Evolutionary conservation across 257 asterid genomes (phyloP).

Genomic region (Fraxinus cuspidata): DNA sequence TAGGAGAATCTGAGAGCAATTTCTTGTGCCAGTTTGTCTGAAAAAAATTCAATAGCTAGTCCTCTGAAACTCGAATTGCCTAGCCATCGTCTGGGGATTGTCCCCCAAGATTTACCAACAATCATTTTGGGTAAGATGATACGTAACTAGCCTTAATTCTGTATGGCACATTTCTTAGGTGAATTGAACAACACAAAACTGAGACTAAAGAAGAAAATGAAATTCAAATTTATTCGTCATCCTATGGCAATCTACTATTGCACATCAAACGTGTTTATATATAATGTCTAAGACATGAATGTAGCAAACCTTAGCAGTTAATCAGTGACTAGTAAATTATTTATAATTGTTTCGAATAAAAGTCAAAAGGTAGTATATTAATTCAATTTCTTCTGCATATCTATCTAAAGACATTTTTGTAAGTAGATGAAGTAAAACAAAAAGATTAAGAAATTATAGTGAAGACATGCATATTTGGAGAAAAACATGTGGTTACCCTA

Average conservation of each 20-base stretch:
- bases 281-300: too few species aligned
- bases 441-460: neutral
- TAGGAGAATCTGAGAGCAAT: neutral
- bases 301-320: neutral
- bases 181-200: neutral
- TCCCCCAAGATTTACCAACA: slow-evolving; percentile 2
- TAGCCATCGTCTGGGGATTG: neutral
- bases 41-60: neutral
- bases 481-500: neutral
- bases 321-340: neutral
- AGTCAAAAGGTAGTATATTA: neutral
- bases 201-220: neutral
- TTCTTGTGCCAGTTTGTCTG: neutral
- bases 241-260: neutral
- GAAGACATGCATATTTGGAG: neutral
- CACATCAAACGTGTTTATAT: neutral
- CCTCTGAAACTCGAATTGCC: neutral
- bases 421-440: neutral
- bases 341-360: neutral
- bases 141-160: neutral
- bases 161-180: neutral
- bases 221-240: neutral
- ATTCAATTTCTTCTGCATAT: neutral
- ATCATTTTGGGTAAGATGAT: neutral
- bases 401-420: neutral